Conservation (phyloP, 2,329 filamentous ascomycete species). For the Cladosporium cucumerinum region DNA sequence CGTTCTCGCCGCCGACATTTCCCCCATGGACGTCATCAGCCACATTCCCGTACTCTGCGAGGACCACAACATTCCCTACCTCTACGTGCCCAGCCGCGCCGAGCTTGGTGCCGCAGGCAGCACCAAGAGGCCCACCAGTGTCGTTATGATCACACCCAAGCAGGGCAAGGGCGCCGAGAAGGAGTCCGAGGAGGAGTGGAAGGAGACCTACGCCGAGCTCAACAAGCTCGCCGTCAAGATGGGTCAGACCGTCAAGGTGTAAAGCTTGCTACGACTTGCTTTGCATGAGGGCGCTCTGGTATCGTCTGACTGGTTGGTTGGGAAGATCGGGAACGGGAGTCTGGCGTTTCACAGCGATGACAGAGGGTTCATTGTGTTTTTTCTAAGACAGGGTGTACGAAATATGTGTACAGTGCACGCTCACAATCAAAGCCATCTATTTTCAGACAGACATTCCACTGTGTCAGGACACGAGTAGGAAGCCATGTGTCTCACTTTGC, state of each 20-base stretch:
- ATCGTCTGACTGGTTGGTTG: conserved; percentile 11
- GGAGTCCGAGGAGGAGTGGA: conserved; percentile 51
- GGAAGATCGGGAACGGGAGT: conserved; percentile 11
- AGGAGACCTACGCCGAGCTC: conserved; percentile 57
- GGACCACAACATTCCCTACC: conserved; percentile 94
- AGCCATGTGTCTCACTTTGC: background rate
- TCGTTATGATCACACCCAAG: conserved; percentile 73
- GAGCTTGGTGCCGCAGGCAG: conserved; percentile 90
- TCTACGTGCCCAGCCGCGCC: conserved; percentile 88
- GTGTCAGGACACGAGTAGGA: background rate
- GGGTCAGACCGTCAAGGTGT: conserved; percentile 54
- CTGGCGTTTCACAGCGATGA: conserved; percentile 17
- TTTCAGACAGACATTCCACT: background rate
- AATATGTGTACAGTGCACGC: conserved; percentile 17
- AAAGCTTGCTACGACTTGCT: conserved; percentile 9
- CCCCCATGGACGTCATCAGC: conserved; percentile 96
- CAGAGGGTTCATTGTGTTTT: conserved; percentile 9
- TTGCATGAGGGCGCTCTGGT: conserved; percentile 6
- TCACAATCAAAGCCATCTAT: conserved; percentile 16
- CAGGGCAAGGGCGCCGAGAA: conserved; percentile 51
- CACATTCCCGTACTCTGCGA: conserved; percentile 98
- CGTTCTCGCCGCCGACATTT: conserved; percentile 94
- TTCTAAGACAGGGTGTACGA: conserved; percentile 17
- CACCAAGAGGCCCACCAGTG: conserved; percentile 94
- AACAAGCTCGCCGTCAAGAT: conserved; percentile 60